Conservation (phyloP, 2,329 filamentous ascomycete genomes). For the Pseudogymnoascus sp. region DNA sequence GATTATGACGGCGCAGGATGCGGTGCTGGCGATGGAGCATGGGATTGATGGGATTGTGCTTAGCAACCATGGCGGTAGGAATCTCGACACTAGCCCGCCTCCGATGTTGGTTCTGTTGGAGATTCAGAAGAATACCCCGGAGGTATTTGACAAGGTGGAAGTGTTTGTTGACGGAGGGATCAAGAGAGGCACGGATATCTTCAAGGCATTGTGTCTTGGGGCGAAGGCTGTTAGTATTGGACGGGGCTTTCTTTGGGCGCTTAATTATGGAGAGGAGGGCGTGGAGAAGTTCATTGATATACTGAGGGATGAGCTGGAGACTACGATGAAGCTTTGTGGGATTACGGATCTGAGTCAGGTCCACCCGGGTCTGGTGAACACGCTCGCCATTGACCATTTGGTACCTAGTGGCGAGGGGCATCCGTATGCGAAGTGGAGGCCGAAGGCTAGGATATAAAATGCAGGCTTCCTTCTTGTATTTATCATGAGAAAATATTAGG, state of each 20-base stretch:
- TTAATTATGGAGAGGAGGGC: conserved; percentile 49
- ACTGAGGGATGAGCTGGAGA: conserved; percentile 52
- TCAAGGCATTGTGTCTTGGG: conserved; percentile 58
- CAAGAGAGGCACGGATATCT: conserved; percentile 54
- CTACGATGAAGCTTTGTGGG: conserved; percentile 57
- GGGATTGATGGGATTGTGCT: conserved; percentile 61
- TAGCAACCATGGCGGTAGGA: conserved; percentile 61
- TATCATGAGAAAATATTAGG: background rate
- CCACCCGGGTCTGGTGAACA: conserved; percentile 53
- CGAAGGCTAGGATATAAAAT: conserved; percentile 23
- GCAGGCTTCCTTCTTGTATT: background rate
- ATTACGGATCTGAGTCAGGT: conserved; percentile 52
- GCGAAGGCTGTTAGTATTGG: conserved; percentile 56
- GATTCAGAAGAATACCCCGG: conserved; percentile 50
- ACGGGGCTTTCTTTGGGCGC: conserved; percentile 48
- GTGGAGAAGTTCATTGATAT: conserved; percentile 44
- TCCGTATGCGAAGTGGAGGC: conserved; percentile 34
- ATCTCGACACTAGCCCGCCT: conserved; percentile 41
- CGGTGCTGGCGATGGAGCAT: conserved; percentile 46
- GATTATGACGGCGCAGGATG: conserved; percentile 59
- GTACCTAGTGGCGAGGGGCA: conserved; percentile 36
- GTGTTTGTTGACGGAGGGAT: conserved; percentile 59
- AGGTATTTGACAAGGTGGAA: conserved; percentile 50
- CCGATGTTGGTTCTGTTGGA: conserved; percentile 53
- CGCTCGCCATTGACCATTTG: conserved; percentile 39